These are phyloP conservation scores for Fraxinus ornus DNA, from an alignment of 305 asterid genomes.

Conservation along the genomic window DNA sequence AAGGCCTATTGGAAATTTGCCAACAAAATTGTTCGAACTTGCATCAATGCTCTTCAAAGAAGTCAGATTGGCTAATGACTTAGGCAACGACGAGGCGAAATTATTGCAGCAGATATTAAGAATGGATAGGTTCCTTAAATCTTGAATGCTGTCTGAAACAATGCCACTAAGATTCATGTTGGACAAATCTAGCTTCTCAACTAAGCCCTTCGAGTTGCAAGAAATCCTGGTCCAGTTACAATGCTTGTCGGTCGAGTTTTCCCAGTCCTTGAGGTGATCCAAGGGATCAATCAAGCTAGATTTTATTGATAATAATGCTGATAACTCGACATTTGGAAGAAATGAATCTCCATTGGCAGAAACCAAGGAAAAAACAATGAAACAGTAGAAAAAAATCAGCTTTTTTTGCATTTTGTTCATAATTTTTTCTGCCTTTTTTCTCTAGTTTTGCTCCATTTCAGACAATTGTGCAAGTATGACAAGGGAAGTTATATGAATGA, in stretches of 20 bases:
- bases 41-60: conserved; percentile 51
- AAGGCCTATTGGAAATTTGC: conserved; percentile 54
- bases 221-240: conserved; percentile 61
- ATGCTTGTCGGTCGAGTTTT: conserved; percentile 21
- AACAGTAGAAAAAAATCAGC: conserved; percentile 43
- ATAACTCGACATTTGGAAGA: conserved; percentile 30
- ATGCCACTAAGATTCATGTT: conserved; percentile 65
- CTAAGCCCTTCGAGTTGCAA: conserved; percentile 55
- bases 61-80: conserved; percentile 44
- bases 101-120: conserved; percentile 54
- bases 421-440: background rate
- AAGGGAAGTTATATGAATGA: conserved; percentile 35
- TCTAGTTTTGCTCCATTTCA: conserved; percentile 34
- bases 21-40: conserved; percentile 64
- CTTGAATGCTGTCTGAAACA: conserved; percentile 47
- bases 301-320: conserved; percentile 50
- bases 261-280: conserved; percentile 50
- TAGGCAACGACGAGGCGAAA: conserved; percentile 44
- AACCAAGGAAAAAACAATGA: conserved; percentile 43
- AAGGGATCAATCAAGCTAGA: conserved; percentile 56
- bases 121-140: conserved; percentile 31
- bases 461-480: conserved; percentile 29
- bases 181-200: conserved; percentile 58
- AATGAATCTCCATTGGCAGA: conserved; percentile 38
- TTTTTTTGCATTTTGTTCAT: conserved; percentile 31